A percentile compares a stretch with the other conserved stretches of the same genome.
Conservation (phyloP, 768 basidiomycete species). For the Lyophyllum semitale region DNA sequence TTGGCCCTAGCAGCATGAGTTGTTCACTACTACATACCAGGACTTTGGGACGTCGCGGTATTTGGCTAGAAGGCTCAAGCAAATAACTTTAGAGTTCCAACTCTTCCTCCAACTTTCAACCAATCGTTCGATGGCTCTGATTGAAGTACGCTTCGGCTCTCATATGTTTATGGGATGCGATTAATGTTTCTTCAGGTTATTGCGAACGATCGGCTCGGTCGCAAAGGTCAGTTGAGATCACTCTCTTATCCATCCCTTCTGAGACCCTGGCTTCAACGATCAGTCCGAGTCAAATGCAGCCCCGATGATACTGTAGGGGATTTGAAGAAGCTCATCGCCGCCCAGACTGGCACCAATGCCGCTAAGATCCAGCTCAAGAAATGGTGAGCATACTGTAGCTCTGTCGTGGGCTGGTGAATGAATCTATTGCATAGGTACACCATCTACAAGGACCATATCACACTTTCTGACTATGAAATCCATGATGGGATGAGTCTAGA, state of each 20-base stretch:
- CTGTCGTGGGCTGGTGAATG: neutral
- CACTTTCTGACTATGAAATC: conserved; percentile 90
- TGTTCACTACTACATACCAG: too few relatives aligned
- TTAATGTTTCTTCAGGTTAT: conserved; percentile 60
- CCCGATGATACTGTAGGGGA: conserved; percentile 97
- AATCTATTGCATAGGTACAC: conserved; percentile 67
- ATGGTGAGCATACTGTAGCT: conserved; percentile 59
- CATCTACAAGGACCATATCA: conserved; percentile 95
- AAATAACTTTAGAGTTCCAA: conserved; percentile 1
- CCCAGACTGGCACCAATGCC: conserved; percentile 88
- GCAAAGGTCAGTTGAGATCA: conserved; percentile 67
- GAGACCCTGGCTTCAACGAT: neutral
- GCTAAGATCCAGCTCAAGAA: conserved; percentile 94
- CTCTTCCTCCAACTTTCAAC: neutral
- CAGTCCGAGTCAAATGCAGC: conserved; percentile 95
- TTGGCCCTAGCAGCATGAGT: too few relatives aligned
- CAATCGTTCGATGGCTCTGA: conserved; percentile 24
- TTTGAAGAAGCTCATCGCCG: conserved; percentile 94
- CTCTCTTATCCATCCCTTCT: neutral
- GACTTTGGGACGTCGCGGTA: conserved; percentile 8
- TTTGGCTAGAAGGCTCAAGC: conserved; percentile 1
- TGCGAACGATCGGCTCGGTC: conserved; percentile 93
- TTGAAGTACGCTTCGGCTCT: conserved; percentile 42
- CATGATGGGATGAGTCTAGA: conserved; percentile 92
- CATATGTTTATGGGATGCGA: neutral